Conservation (phyloP, 441 rosid species). For the Pelargonium australe region DNA sequence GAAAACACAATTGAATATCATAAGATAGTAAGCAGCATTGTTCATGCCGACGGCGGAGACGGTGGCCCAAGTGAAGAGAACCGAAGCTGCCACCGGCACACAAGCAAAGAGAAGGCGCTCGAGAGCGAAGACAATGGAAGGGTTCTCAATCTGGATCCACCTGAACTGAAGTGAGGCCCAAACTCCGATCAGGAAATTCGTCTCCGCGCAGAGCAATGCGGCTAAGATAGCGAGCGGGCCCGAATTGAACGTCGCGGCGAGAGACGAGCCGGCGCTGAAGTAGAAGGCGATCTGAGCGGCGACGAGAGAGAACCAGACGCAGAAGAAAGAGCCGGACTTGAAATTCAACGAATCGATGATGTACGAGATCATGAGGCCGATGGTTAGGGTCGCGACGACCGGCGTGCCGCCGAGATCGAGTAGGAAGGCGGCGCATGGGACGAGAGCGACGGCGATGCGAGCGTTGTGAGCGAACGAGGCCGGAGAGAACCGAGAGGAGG, state of each 20-base stretch:
- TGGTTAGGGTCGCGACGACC: slow-evolving; percentile 59
- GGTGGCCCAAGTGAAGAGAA: slow-evolving; percentile 93
- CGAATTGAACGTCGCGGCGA: slow-evolving; percentile 52
- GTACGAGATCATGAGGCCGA: slow-evolving; percentile 82
- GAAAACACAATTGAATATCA: slow-evolving; percentile 70
- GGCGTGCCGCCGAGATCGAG: slow-evolving; percentile 91
- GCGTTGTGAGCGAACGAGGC: slow-evolving; percentile 70
- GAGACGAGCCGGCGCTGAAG: slow-evolving; percentile 50
- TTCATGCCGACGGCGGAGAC: slow-evolving; percentile 80
- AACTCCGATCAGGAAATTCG: slow-evolving; percentile 66
- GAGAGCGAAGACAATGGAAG: slow-evolving; percentile 69
- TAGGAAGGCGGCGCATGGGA: slow-evolving; percentile 78
- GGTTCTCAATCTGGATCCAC: slow-evolving; percentile 89
- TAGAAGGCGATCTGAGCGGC: slow-evolving; percentile 86
- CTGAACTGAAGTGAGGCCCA: slow-evolving; percentile 96
- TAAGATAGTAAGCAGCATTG: slow-evolving; percentile 67
- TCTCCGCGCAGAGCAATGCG: slow-evolving; percentile 60
- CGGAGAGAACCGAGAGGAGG: slow-evolving; percentile 67
- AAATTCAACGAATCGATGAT: slow-evolving; percentile 78
- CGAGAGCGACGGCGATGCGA: slow-evolving; percentile 67
- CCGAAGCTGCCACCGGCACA: slow-evolving; percentile 65
- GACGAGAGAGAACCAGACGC: slow-evolving; percentile 71
- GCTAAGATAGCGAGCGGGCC: slow-evolving; percentile 53
- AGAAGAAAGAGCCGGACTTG: slow-evolving; percentile 70
- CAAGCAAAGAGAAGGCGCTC: slow-evolving; percentile 90